Evolutionary conservation across 2,329 filamentous ascomycete species (phyloP), one percentile per base, ranked within the genome.

Genomic region (Paracoccidioides lutzii): DNA sequence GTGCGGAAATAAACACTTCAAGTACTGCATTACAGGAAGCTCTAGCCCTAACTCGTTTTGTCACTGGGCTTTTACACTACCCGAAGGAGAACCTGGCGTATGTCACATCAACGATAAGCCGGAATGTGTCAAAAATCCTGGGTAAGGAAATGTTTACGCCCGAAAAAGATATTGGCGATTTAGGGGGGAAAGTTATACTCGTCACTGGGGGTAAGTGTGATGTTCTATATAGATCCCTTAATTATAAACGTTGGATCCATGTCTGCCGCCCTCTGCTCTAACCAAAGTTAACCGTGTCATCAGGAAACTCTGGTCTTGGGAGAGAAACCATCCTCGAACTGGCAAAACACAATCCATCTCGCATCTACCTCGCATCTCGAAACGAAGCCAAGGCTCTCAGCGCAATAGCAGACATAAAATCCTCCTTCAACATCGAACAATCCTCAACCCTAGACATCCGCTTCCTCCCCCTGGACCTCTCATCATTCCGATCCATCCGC

Each of bases 321-420:
- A 71, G 71, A 63, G 72, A 76, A 60, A 74, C 75, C 6, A 65
- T 78, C 45, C 62, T 72, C 40, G 71, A 75, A 53, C 69, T 80
- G 45, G 75, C 75, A n/a, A 70, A 69, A 56, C 79, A 81, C 62
- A 64, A 69, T 6, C 78, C 80, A 1, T 67, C 69, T 0, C 74
- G 78, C 55, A 76, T 82, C 58, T 81, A 78, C 67, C 73, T 83
- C 57, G 77, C 73, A 12, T 78, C 77, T 2, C 75, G 79, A 48
- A 76, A 69, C 22, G 67, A 67, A 52, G 60, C 64, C 44, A 69
- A 73, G 48, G 73, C 73, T 9, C 73, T 70, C 22, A 68, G 73
- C 6, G 70, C 73, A 7, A 75, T 80, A 44, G 65, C 74, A 14
- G 66, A 69, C 2, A 70, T 75, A 57, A 63, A 73, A 58, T 53